Percentiles rank a stretch among this genome's conserved stretches.
Conservation (phyloP, 108 stramenopile genomes). For the Schizochytrium sp. region DNA sequence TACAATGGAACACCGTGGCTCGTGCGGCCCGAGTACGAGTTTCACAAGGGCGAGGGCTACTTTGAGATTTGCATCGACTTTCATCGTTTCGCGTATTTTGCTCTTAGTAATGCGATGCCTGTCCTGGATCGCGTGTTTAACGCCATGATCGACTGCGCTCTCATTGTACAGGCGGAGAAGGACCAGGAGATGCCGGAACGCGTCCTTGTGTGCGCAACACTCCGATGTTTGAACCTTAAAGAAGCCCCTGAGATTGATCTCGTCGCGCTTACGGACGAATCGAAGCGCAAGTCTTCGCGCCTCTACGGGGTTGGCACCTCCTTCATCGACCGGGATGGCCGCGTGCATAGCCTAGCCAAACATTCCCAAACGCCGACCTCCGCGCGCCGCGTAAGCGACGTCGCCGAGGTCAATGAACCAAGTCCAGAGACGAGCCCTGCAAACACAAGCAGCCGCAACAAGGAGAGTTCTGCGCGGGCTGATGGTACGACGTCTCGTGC, state of each 20-base stretch:
- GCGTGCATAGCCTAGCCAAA: not conserved
- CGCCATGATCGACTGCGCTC: not conserved
- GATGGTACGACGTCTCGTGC: too few relatives aligned
- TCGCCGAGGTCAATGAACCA: too few relatives aligned
- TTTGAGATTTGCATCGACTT: slow-evolving; percentile 4
- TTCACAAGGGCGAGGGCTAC: not conserved
- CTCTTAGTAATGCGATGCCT: not conserved
- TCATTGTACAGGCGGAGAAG: not conserved
- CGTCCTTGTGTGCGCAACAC: not conserved
- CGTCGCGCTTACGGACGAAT: not conserved
- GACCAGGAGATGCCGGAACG: slow-evolving; percentile 16
- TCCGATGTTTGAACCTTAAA: not conserved
- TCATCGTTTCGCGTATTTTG: not conserved
- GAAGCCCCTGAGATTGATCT: slow-evolving; percentile 10
- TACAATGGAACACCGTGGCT: not conserved
- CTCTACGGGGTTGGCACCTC: not conserved
- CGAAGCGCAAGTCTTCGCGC: not conserved
- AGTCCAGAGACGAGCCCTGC: too few relatives aligned
- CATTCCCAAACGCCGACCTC: not conserved
- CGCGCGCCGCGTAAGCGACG: too few relatives aligned
- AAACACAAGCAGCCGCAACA: too few relatives aligned
- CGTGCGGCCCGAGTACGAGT: slow-evolving; percentile 14
- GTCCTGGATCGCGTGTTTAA: not conserved
- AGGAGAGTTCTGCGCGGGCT: too few relatives aligned
- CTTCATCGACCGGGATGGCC: slow-evolving; percentile 9